phyloP scores from a whole-genome alignment of 768 basidiomycete genomes.

The Gloeostereum incarnatum region DNA sequence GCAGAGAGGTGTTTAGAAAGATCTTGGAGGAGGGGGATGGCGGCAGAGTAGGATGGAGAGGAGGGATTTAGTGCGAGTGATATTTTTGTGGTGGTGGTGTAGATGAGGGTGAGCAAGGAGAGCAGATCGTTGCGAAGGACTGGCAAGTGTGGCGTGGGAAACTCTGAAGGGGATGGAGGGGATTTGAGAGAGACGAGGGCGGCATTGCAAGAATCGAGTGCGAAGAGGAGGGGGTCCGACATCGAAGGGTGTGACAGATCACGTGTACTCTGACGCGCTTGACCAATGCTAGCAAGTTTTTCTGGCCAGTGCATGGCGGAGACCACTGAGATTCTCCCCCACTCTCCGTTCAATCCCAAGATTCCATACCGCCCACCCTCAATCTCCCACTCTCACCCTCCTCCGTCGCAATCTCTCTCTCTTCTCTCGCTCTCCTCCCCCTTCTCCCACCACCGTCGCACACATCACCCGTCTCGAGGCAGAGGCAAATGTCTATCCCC shows the following conservation, averaged over 20 bases:
- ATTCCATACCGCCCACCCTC: slow-evolving; percentile 9
- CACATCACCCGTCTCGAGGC: slow-evolving; percentile 68
- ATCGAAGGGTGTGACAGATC: slow-evolving; percentile 8
- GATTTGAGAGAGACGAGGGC: slow-evolving; percentile 20
- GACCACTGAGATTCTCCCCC: slow-evolving; percentile 2
- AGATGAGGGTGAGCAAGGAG: slow-evolving; percentile 48
- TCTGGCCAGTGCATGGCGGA: neutral
- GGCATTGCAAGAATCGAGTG: slow-evolving; percentile 27
- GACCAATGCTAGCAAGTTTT: neutral
- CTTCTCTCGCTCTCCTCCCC: slow-evolving; percentile 38
- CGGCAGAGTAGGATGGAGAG: slow-evolving; percentile 40
- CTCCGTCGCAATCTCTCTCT: slow-evolving; percentile 25
- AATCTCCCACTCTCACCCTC: slow-evolving; percentile 3
- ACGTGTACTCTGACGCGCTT: slow-evolving; percentile 1
- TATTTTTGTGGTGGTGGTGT: slow-evolving; percentile 48
- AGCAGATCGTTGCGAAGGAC: slow-evolving; percentile 46
- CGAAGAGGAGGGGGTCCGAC: slow-evolving; percentile 21
- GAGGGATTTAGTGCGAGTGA: slow-evolving; percentile 55
- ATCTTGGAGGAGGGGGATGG: slow-evolving; percentile 43
- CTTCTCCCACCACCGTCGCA: slow-evolving; percentile 58
- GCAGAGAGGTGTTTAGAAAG: slow-evolving; percentile 38
- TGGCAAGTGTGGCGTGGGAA: slow-evolving; percentile 18
- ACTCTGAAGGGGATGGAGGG: slow-evolving; percentile 4
- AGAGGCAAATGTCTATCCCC: slow-evolving; percentile 65
- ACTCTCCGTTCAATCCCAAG: slow-evolving; percentile 9